Evolutionary conservation across 139 green algal species (phyloP).

Genomic region (Chlamydomonas sphaeroides): DNA sequence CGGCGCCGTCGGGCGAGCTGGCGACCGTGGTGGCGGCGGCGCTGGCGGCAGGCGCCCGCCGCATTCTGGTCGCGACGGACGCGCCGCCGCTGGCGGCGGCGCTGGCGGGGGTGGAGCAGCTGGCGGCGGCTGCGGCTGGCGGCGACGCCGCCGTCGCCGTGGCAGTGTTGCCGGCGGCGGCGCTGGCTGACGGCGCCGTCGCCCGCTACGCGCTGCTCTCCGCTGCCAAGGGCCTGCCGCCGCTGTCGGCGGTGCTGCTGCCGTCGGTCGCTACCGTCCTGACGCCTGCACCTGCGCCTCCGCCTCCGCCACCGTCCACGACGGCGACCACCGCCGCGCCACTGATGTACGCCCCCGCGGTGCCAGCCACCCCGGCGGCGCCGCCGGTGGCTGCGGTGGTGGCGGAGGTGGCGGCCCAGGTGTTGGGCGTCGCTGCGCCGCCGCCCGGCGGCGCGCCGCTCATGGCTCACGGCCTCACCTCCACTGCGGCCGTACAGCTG

Average conservation of each 20-base stretch:
- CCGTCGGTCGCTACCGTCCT: neutral
- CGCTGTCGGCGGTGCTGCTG: neutral
- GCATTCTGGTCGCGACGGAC: neutral
- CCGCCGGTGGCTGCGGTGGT: neutral
- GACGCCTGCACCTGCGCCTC: no score
- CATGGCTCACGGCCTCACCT: conserved; percentile 64
- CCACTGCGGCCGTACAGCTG: conserved; percentile 59
- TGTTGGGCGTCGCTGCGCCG: neutral
- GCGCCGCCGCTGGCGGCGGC: neutral
- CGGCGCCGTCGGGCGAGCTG: neutral
- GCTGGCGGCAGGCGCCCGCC: neutral
- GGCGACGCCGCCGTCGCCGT: neutral
- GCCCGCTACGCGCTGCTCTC: conserved; percentile 30
- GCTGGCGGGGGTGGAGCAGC: neutral
- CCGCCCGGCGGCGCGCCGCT: conserved; percentile 41
- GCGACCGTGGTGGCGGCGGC: neutral
- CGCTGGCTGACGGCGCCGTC: neutral
- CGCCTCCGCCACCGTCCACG: neutral
- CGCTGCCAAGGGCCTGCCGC: neutral
- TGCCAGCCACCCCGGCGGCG: neutral
- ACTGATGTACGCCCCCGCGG: no score
- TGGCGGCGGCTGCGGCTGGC: neutral
- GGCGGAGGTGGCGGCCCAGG: conserved; percentile 26
- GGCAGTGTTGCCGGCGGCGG: conserved; percentile 4
- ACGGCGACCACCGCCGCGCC: no score